A percentile compares a stretch with the other conserved stretches of the same genome.
Conservation (phyloP, 768 basidiomycete genomes). For the Dacryopinax primogenitus region DNA sequence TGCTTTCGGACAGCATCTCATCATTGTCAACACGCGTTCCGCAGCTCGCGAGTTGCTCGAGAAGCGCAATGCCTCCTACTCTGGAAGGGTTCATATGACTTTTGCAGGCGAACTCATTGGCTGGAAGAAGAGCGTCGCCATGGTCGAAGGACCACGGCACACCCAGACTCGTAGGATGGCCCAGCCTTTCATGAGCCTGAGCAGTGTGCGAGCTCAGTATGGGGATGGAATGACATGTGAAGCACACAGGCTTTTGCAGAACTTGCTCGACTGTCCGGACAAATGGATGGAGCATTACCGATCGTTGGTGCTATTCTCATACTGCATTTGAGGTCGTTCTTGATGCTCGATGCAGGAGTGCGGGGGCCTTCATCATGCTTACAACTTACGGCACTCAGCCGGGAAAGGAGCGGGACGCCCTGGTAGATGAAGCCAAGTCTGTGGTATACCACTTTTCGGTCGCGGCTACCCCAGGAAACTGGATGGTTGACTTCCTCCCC, state of each 20-base stretch:
- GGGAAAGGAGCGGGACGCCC: background rate
- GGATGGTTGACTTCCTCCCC: background rate
- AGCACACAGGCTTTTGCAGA: background rate
- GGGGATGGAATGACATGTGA: background rate
- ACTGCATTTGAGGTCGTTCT: background rate
- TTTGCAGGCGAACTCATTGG: slow-evolving; percentile 1
- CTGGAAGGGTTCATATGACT: slow-evolving; percentile 16
- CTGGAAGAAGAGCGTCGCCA: slow-evolving; percentile 5
- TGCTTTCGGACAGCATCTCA: slow-evolving; percentile 24
- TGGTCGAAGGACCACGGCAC: background rate
- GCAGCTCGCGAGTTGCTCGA: slow-evolving; percentile 33
- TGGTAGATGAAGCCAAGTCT: background rate
- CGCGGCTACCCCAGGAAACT: slow-evolving; percentile 2
- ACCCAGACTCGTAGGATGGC: background rate
- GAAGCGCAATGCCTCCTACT: slow-evolving; percentile 34
- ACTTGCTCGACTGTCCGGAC: background rate
- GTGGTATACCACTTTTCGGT: background rate
- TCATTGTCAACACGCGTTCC: slow-evolving; percentile 30
- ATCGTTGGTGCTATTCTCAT: background rate
- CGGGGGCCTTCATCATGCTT: slow-evolving; percentile 2
- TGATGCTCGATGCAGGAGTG: background rate
- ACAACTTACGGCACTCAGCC: background rate
- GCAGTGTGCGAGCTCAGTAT: background rate
- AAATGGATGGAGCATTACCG: background rate
- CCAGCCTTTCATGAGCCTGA: background rate